Conservation (phyloP, 768 basidiomycete genomes). For the Lactarius tabidus region DNA sequence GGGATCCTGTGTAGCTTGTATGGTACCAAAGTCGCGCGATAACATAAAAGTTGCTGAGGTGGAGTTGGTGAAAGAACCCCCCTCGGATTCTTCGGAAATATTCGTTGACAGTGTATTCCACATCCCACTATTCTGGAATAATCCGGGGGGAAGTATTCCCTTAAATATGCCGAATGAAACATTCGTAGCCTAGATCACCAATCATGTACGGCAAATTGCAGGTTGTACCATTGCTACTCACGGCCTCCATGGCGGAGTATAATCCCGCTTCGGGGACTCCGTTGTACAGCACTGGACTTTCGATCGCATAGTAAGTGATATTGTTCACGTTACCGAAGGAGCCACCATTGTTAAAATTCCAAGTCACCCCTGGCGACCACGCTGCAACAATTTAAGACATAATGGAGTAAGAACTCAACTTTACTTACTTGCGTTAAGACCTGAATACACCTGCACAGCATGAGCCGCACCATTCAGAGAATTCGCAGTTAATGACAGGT, state of each 20-base stretch:
- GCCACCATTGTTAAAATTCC: no score
- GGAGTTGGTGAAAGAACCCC: constrained; percentile 3
- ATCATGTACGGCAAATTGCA: not conserved
- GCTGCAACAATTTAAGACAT: not conserved
- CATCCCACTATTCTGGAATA: constrained; percentile 23
- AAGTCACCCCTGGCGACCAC: not conserved
- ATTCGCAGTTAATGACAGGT: not conserved
- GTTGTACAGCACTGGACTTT: not conserved
- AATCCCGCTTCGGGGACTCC: not conserved
- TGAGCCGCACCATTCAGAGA: constrained; percentile 35
- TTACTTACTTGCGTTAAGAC: constrained; percentile 36
- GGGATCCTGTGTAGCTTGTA: constrained; percentile 22
- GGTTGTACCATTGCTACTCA: not conserved
- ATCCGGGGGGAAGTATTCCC: constrained; percentile 13
- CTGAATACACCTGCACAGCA: constrained; percentile 37
- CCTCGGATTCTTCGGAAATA: constrained; percentile 12
- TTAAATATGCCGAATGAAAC: constrained; percentile 19
- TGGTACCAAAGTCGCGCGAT: constrained; percentile 29
- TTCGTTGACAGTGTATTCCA: no score
- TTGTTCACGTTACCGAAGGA: no score
- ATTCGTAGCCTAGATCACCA: constrained; percentile 1
- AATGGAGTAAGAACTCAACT: not conserved
- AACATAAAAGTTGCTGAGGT: constrained; percentile 28
- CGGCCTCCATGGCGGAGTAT: constrained; percentile 19
- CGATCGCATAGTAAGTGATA: constrained; percentile 11